Evolutionary conservation across 2,329 filamentous ascomycete genomes (phyloP).

Genomic region (Gyromitra esculenta): DNA sequence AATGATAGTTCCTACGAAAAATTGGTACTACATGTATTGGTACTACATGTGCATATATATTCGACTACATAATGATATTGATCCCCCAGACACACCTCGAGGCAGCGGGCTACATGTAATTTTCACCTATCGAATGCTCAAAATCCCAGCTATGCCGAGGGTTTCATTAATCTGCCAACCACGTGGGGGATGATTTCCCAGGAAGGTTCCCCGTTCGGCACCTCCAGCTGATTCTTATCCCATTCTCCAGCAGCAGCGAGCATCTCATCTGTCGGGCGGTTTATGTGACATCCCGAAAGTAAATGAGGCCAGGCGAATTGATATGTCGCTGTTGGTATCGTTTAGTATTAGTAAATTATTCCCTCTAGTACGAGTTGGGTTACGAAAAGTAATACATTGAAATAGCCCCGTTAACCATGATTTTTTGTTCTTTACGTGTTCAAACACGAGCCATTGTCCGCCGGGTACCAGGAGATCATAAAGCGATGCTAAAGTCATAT

Average conservation of each 20-base stretch:
- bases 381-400: slow-evolving; percentile 60
- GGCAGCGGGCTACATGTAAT: neutral
- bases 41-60: neutral
- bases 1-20: neutral
- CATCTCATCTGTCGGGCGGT: slow-evolving; percentile 64
- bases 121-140: neutral
- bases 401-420: slow-evolving; percentile 62
- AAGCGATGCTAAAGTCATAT: slow-evolving; percentile 63
- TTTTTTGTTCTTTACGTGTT: slow-evolving; percentile 67
- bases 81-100: neutral
- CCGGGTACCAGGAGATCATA: slow-evolving; percentile 67
- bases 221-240: slow-evolving; percentile 64
- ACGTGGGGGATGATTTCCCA: slow-evolving; percentile 45
- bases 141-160: neutral
- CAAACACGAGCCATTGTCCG: slow-evolving; percentile 66
- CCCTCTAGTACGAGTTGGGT: too few relatives aligned
- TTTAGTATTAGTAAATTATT: slow-evolving; percentile 18
- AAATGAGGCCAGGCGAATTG: slow-evolving; percentile 66
- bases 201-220: slow-evolving; percentile 35
- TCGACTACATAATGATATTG: neutral
- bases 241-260: slow-evolving; percentile 64
- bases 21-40: neutral
- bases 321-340: slow-evolving; percentile 38
- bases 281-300: slow-evolving; percentile 65
- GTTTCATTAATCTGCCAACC: slow-evolving; percentile 44